Percentiles rank a stretch among this genome's conserved stretches.
These are phyloP conservation scores for Sordariomycetes sp. DNA, from an alignment of 2,329 filamentous ascomycete genomes.

Conservation along the genomic window DNA sequence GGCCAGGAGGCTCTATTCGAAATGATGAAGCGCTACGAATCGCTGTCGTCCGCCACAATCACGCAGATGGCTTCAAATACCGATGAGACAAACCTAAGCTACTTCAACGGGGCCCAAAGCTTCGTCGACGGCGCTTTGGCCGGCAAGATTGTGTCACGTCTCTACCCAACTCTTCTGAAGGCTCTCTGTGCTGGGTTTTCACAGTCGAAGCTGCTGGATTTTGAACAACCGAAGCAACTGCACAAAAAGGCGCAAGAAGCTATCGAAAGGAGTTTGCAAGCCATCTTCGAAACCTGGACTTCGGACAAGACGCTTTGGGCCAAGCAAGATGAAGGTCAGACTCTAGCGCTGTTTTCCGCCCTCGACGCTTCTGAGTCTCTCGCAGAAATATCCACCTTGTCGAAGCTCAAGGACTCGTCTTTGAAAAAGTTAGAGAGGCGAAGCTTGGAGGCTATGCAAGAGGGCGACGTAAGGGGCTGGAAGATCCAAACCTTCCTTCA, in stretches of 20 bases:
- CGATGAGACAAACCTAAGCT: conserved; percentile 31
- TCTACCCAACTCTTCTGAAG: conserved; percentile 26
- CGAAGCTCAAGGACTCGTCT: conserved; percentile 16
- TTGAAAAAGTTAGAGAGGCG: conserved; percentile 22
- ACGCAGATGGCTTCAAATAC: conserved; percentile 34
- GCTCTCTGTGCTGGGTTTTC: conserved; percentile 18
- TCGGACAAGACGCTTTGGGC: conserved; percentile 19
- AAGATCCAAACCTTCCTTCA: conserved; percentile 33
- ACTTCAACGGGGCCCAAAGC: conserved; percentile 13
- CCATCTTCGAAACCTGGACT: conserved; percentile 16
- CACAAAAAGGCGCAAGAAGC: too few relatives aligned
- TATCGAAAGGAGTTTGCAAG: too few relatives aligned
- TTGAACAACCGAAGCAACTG: too few relatives aligned
- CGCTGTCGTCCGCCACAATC: conserved; percentile 20
- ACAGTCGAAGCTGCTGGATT: too few relatives aligned
- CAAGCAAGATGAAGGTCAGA: conserved; percentile 10
- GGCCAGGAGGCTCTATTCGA: conserved; percentile 16
- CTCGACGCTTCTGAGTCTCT: conserved; percentile 18
- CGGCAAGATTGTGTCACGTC: too few relatives aligned
- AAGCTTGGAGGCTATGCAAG: conserved; percentile 20
- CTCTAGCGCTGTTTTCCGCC: conserved; percentile 21
- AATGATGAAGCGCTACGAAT: conserved; percentile 20
- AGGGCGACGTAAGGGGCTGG: conserved; percentile 32
- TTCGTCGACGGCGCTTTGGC: too few relatives aligned
- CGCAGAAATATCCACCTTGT: conserved; percentile 10